phyloP scores from a whole-genome alignment of 164 flowering plant genomes.

The Berberis thunbergii region DNA sequence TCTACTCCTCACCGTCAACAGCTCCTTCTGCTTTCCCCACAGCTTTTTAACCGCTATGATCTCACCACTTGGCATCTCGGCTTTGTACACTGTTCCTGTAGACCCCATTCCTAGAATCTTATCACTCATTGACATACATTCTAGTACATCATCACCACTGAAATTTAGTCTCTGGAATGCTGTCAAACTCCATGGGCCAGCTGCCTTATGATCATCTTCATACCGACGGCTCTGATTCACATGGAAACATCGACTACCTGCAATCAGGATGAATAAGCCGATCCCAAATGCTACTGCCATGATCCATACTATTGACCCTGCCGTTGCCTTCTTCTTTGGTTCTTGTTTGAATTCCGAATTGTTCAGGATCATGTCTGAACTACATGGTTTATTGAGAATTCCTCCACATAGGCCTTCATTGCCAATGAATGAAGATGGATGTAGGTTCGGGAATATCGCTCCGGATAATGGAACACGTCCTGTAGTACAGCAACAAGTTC shows the following conservation, averaged over 20 bases:
- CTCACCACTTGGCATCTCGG: slow-evolving; percentile 92
- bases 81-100: slow-evolving; percentile 81
- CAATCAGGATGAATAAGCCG: slow-evolving; percentile 55
- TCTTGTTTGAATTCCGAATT: slow-evolving; percentile 16
- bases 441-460: slow-evolving; percentile 46
- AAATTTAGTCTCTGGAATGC: slow-evolving; percentile 84
- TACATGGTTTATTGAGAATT: slow-evolving; percentile 39
- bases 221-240: slow-evolving; percentile 25
- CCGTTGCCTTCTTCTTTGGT: slow-evolving; percentile 31
- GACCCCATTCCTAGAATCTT: slow-evolving; percentile 88
- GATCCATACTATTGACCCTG: slow-evolving; percentile 76
- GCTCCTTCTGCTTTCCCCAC: slow-evolving; percentile 76
- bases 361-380: slow-evolving; percentile 12
- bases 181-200: slow-evolving; percentile 18
- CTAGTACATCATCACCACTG: slow-evolving; percentile 77
- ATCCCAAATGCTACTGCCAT: slow-evolving; percentile 67
- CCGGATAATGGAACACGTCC: slow-evolving; percentile 69
- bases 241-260: slow-evolving; percentile 42
- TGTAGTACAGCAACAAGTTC: no score
- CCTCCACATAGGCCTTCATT: slow-evolving; percentile 75
- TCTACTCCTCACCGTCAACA: slow-evolving; percentile 26
- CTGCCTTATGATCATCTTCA: slow-evolving; percentile 19
- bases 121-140: slow-evolving; percentile 51
- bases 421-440: slow-evolving; percentile 69
- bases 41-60: slow-evolving; percentile 89